Evolutionary conservation across 805 yeast species (phyloP), one percentile per base, ranked within the genome.

Genomic region (Scheffersomyces ergatensis): DNA sequence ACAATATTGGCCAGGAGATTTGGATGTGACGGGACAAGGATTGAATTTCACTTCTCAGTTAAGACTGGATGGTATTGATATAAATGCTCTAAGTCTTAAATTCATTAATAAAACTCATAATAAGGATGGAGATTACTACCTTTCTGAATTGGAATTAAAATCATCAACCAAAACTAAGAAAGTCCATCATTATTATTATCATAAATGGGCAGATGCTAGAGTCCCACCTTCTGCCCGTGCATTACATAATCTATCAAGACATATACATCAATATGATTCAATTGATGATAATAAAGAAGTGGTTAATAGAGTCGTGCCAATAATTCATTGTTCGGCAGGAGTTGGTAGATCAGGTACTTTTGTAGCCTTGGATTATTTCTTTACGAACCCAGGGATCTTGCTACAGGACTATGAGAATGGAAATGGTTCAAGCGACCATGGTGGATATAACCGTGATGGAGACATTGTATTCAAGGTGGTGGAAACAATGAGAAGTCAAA

Each of bases 311-410:
- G 50, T 53, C 1, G 37, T 48, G 3, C 70, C 70, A 13, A 56
- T 58, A 13, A 46, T 62, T 12, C 77, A 72, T 46, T 72, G 77
- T 39, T 71, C 77, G 5, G 77, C 77, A 5, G 77, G 77, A 0
- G 76, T 72, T 1, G 77, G 77, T 3, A 51, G 77, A 44, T 67
- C 76, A 0, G 73, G 72, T 2, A 64, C 72, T 0, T 62, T 65
- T 39, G 65, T 63, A 29, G 67, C 68, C 5, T 49, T 60, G 45
- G 72, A 60, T 54, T 65, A 62, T 49, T 43, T 69, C 2, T 44
- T 37, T 19, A 36, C 19, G 19, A 27, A 37, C 24, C 24, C 18
- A 19, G 27, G n/a, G n/a, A n/a, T n/a, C n/a, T n/a, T 21, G 24
- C 24, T 21, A 9, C 9, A 7, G 24, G 9, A 18, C 37, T 29